Percentiles rank a stretch among this genome's conserved stretches.
These are phyloP conservation scores for Trichophaea hybrida DNA, from an alignment of 2,329 filamentous ascomycete species.

Conservation along the genomic window DNA sequence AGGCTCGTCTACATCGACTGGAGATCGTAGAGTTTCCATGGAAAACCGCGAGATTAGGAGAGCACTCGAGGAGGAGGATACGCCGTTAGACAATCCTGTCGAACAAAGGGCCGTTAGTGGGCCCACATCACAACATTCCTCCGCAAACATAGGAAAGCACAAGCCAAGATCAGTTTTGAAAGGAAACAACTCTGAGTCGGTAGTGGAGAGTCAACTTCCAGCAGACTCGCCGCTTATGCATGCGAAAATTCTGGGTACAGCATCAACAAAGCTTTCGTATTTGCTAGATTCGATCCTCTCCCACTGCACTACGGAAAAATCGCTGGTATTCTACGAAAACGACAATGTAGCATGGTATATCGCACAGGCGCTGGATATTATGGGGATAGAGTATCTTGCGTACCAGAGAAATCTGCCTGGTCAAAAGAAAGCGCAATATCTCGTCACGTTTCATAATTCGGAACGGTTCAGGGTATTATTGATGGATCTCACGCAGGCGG, in stretches of 20 bases:
- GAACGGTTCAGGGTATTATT: slow-evolving; percentile 60
- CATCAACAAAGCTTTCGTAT: slow-evolving; percentile 78
- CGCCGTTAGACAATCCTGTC: not conserved
- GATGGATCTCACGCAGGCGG: slow-evolving; percentile 83
- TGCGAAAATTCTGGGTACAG: slow-evolving; percentile 55
- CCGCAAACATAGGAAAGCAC: not conserved
- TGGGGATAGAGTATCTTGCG: slow-evolving; percentile 48
- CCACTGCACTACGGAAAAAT: slow-evolving; percentile 62
- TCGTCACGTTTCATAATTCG: slow-evolving; percentile 61
- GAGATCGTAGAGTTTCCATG: not conserved
- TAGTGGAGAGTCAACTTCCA: not conserved
- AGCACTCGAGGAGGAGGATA: not conserved
- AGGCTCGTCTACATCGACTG: not conserved
- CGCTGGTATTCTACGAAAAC: slow-evolving; percentile 82
- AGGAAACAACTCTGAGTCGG: not conserved
- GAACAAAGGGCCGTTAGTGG: not conserved
- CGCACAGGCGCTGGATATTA: slow-evolving; percentile 63
- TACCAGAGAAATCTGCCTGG: slow-evolving; percentile 41
- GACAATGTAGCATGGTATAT: slow-evolving; percentile 79
- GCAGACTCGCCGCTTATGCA: not conserved
- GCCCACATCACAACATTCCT: not conserved
- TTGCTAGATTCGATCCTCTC: slow-evolving; percentile 57
- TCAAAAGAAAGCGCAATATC: slow-evolving; percentile 54
- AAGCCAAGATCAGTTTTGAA: not conserved
- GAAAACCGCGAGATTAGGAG: not conserved